These are phyloP conservation scores for Rhodocollybia butyracea DNA, from an alignment of 768 basidiomycete genomes.

Conservation along the genomic window DNA sequence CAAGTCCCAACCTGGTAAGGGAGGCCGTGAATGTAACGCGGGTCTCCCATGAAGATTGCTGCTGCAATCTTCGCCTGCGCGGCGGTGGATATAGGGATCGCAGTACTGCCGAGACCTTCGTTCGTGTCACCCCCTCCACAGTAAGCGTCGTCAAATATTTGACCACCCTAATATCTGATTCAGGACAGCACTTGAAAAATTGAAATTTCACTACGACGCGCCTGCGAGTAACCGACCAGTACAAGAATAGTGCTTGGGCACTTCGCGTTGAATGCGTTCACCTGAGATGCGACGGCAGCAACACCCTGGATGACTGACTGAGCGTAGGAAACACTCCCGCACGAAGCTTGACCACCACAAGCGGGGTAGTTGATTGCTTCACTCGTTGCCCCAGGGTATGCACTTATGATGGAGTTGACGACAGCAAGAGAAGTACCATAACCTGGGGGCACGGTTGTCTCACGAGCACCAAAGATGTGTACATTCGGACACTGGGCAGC, in stretches of 20 bases:
- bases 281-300: slow-evolving; percentile 24
- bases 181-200: too few relatives aligned
- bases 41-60: slow-evolving; percentile 33
- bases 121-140: slow-evolving; percentile 31
- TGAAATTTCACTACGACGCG: too few relatives aligned
- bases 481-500: slow-evolving; percentile 25
- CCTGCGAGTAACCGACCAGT: slow-evolving; percentile 32
- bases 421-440: slow-evolving; percentile 29
- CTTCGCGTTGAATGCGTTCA: slow-evolving; percentile 29
- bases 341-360: slow-evolving; percentile 29
- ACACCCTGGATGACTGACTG: slow-evolving; percentile 27
- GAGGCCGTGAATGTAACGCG: slow-evolving; percentile 26
- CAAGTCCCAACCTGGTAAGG: slow-evolving; percentile 32
- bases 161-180: too few relatives aligned
- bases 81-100: slow-evolving; percentile 26
- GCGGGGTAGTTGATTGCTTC: slow-evolving; percentile 35
- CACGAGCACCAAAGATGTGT: slow-evolving; percentile 32
- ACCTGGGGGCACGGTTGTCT: slow-evolving; percentile 28
- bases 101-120: slow-evolving; percentile 24
- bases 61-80: slow-evolving; percentile 29
- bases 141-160: too few relatives aligned
- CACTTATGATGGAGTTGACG: slow-evolving; percentile 22
- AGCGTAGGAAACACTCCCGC: slow-evolving; percentile 30
- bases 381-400: slow-evolving; percentile 26
- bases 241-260: slow-evolving; percentile 29